Percentiles rank a stretch among this genome's conserved stretches.
phyloP scores from a whole-genome alignment of 2,329 filamentous ascomycete species.

The Fusarium sp. region DNA sequence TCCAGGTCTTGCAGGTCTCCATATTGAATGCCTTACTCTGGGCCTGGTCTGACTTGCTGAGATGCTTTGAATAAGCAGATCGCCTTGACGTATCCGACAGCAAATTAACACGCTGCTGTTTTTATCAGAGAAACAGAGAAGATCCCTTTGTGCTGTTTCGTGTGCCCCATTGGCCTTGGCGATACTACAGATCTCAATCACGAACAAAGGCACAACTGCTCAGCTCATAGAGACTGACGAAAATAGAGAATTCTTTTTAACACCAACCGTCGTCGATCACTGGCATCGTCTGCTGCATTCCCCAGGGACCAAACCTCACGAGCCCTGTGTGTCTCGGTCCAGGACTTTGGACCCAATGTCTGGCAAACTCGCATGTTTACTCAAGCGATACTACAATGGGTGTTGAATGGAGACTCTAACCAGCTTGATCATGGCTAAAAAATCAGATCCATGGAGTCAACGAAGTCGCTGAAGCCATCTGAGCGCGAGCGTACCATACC shows the following conservation, averaged over 20 bases:
- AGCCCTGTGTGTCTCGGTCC: slow-evolving; percentile 38
- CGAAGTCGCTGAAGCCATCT: slow-evolving; percentile 5
- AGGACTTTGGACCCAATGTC: slow-evolving; percentile 35
- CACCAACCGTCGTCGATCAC: slow-evolving; percentile 27
- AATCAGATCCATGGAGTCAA: slow-evolving; percentile 7
- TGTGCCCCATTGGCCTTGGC: slow-evolving; percentile 26
- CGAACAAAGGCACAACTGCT: slow-evolving; percentile 14
- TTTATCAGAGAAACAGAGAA: slow-evolving; percentile 4
- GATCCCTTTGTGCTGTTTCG: slow-evolving; percentile 5
- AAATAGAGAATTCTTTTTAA: slow-evolving; percentile 13
- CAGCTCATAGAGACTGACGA: slow-evolving; percentile 6
- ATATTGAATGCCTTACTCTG: slow-evolving; percentile 23
- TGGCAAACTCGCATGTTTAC: slow-evolving; percentile 20
- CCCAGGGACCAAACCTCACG: slow-evolving; percentile 30
- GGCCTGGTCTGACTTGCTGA: slow-evolving; percentile 11
- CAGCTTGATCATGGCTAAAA: slow-evolving; percentile 21
- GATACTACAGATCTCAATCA: slow-evolving; percentile 22
- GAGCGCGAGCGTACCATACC: slow-evolving; percentile 33
- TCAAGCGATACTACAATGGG: slow-evolving; percentile 14
- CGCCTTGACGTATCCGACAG: slow-evolving; percentile 1
- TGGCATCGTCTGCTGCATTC: slow-evolving; percentile 33
- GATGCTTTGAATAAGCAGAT: slow-evolving; percentile 13
- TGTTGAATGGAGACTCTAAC: slow-evolving; percentile 25
- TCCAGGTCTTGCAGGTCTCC: slow-evolving; percentile 12
- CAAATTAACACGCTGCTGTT: slow-evolving; percentile 2